phyloP scores from a whole-genome alignment of 495 filamentous ascomycete species.

The Clavariopsis aquatica region DNA sequence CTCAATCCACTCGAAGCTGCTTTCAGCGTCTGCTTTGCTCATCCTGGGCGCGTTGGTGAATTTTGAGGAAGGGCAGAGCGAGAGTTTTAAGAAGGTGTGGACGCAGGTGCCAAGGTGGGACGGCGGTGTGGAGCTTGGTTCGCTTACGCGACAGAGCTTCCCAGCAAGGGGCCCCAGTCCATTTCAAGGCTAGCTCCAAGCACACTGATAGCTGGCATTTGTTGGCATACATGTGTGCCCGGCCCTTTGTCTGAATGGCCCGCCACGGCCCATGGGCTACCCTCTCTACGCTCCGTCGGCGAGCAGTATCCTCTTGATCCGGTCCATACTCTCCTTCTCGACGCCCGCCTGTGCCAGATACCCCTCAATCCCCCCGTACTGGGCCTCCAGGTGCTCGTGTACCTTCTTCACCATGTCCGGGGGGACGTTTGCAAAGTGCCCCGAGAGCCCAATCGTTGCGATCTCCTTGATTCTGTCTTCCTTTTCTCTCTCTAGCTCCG shows the following conservation, averaged over 20 bases:
- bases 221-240: not conserved
- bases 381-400: conserved; percentile 51
- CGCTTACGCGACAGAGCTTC: conserved; percentile 26
- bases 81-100: not conserved
- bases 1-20: conserved; percentile 72
- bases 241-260: not conserved
- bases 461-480: conserved; percentile 69
- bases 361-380: conserved; percentile 61
- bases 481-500: conserved; percentile 61
- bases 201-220: not conserved
- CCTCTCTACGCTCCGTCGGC: not conserved
- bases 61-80: conserved; percentile 6
- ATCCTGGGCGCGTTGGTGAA: conserved; percentile 22
- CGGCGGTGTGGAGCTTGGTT: conserved; percentile 27
- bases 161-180: not conserved
- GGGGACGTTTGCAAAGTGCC: conserved; percentile 67
- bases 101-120: conserved; percentile 23
- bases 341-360: conserved; percentile 66
- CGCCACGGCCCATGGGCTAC: not conserved
- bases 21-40: conserved; percentile 48
- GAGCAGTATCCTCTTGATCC: conserved; percentile 28
- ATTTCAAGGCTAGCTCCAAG: too few species aligned
- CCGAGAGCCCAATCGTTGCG: conserved; percentile 62
- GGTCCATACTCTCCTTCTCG: conserved; percentile 38
- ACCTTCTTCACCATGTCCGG: conserved; percentile 56